Evolutionary conservation across 441 rosid species (phyloP), one percentile per base, ranked within the genome.

Genomic region (Sinapis alba): DNA sequence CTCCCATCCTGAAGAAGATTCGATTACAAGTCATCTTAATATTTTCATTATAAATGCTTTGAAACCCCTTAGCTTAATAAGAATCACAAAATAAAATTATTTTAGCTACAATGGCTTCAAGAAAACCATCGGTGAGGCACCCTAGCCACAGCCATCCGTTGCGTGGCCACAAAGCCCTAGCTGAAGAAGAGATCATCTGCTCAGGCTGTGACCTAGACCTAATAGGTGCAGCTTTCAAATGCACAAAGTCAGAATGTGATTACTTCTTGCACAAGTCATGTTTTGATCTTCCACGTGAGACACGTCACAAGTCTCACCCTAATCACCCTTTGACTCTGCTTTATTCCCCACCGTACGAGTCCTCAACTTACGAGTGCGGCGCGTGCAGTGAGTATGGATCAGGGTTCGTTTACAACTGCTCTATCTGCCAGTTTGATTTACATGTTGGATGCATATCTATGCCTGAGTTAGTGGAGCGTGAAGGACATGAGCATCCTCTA

Each of bases 181-280:
- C 4, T 6, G 79, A 75, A 53, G 79, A 79, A 45, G 82, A 75
- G 21, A 65, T 70, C 68, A 74, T 75, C 3, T 79, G 79, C 65
- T 70, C 72, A 7, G 79, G 79, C 5, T 79, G 82, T 2, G 77
- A 75, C 13, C 61, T 76, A 10, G 80, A 83, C 66, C 78, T 81
- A 1, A 18, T 60, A 53, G 63, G 84, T 0, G 51, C 62, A 62
- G 53, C 81, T 13, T 78, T 78, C 59, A 78, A 78, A 32, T 75
- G 80, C 76, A 56, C 61, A 23, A 82, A 83, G 74, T 50, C 68
- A 0, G 47, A 45, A 45, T 84, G 87, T 21, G 79, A 79, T 68
- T 82, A 77, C 81, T 82, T 82, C 75, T 81, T 74, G 36, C 85
- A 81, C 71, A 68, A 82, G 66, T 70, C 84, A 54, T 87, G 89